These are phyloP conservation scores for Agroathelia rolfsii DNA, from an alignment of 1,284 basidiomycete genomes.

Conservation along the genomic window DNA sequence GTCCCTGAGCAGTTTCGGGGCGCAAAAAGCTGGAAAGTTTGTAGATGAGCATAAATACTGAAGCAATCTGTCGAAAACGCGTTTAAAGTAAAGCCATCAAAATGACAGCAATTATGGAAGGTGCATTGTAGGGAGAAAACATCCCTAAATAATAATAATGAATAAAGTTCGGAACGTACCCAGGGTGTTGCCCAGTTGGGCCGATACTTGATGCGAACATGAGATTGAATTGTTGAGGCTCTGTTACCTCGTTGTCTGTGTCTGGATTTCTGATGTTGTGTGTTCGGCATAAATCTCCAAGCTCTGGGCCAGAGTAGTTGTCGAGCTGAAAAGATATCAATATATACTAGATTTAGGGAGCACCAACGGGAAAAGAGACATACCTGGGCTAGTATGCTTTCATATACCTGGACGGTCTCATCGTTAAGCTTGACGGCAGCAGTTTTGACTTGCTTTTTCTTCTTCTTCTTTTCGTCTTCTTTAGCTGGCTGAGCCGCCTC, in stretches of 20 bases:
- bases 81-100: no score
- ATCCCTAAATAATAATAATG: background rate
- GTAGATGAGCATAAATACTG: background rate
- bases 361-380: conserved; percentile 14
- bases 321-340: conserved; percentile 60
- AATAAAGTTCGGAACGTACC: conserved; percentile 34
- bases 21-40: conserved; percentile 78
- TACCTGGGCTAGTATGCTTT: conserved; percentile 78
- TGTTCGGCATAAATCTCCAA: conserved; percentile 82
- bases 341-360: conserved; percentile 1
- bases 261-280: conserved; percentile 86
- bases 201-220: conserved; percentile 99
- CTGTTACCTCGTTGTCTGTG: conserved; percentile 85
- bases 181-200: conserved; percentile 94
- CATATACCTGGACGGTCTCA: conserved; percentile 70
- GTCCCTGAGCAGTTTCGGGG: conserved; percentile 97
- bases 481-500: conserved; percentile 36
- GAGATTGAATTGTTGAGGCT: conserved; percentile 95
- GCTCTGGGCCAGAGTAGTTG: conserved; percentile 85
- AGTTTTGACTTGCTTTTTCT: conserved; percentile 78
- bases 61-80: no score
- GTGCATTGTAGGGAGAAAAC: no score
- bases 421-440: conserved; percentile 74
- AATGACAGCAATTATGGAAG: no score
- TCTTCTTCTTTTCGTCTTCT: conserved; percentile 67